Conservation (phyloP, 169 alveolate species). For the Babesia divergens region DNA sequence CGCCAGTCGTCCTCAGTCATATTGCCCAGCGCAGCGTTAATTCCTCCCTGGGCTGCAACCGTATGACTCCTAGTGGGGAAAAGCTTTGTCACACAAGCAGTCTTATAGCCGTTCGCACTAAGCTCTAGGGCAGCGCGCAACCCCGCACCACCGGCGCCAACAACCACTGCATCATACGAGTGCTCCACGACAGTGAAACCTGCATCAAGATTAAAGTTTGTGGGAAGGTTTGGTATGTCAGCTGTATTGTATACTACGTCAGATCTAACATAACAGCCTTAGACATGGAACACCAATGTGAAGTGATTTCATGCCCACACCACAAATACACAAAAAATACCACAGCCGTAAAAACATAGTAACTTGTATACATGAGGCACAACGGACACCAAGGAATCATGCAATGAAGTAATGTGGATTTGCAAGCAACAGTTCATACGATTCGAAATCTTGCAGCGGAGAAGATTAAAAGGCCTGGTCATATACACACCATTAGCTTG, state of each 20-base stretch:
- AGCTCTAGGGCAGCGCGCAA: constrained; percentile 95
- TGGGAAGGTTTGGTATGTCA: too few species aligned
- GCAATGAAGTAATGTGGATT: too few species aligned
- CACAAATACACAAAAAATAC: not conserved
- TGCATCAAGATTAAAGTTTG: constrained; percentile 4
- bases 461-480: too few species aligned
- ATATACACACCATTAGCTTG: too few species aligned
- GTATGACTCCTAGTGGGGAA: constrained; percentile 98
- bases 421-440: too few species aligned
- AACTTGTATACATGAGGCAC: not conserved
- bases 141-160: constrained; percentile 99
- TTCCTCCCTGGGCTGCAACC: constrained; percentile 94
- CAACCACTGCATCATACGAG: constrained; percentile 94
- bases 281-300: too few species aligned
- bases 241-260: too few species aligned
- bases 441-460: too few species aligned
- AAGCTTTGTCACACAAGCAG: constrained; percentile 91
- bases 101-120: constrained; percentile 79
- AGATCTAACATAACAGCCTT: too few species aligned
- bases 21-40: constrained; percentile 81
- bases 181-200: constrained; percentile 88
- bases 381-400: too few species aligned
- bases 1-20: constrained; percentile 98
- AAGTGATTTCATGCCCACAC: too few species aligned
- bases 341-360: not conserved